Conservation (phyloP, 2,329 filamentous ascomycete species). For the Paramyrothecium sp. region DNA sequence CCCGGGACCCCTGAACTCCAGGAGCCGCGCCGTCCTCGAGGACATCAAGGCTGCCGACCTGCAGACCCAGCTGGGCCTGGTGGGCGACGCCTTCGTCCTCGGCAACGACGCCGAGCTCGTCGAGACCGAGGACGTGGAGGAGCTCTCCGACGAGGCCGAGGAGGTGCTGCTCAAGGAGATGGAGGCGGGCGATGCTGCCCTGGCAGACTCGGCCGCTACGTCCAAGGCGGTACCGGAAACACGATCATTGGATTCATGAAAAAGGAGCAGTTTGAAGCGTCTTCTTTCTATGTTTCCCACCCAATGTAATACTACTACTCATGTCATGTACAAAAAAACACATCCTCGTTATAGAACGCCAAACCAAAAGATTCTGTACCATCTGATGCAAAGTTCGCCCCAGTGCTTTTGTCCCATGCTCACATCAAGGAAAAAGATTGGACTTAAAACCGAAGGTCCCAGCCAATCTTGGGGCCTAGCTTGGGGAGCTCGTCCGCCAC, state of each 20-base stretch:
- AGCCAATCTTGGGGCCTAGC: slow-evolving; percentile 83
- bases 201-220: slow-evolving; percentile 7
- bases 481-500: slow-evolving; percentile 91
- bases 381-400: slow-evolving; percentile 1
- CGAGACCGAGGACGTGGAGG: slow-evolving; percentile 36
- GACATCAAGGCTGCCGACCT: slow-evolving; percentile 35
- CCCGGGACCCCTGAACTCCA: slow-evolving; percentile 33
- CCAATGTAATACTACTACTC: slow-evolving; percentile 2
- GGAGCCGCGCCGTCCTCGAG: slow-evolving; percentile 34
- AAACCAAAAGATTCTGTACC: neutral
- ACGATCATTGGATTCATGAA: slow-evolving; percentile 4
- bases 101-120: slow-evolving; percentile 34
- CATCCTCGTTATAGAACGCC: neutral
- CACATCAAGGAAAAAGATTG: neutral
- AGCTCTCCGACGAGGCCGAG: slow-evolving; percentile 37
- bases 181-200: slow-evolving; percentile 24
- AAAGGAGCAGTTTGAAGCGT: neutral
- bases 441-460: slow-evolving; percentile 61
- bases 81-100: slow-evolving; percentile 42
- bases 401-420: neutral
- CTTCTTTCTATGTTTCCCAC: slow-evolving; percentile 1
- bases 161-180: slow-evolving; percentile 26
- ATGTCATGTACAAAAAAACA: neutral
- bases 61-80: slow-evolving; percentile 9
- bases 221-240: slow-evolving; percentile 7